Evolutionary conservation across 352 stramenopile genomes (phyloP), one percentile per base, ranked within the genome.

Genomic region (Globisporangium barbulae): DNA sequence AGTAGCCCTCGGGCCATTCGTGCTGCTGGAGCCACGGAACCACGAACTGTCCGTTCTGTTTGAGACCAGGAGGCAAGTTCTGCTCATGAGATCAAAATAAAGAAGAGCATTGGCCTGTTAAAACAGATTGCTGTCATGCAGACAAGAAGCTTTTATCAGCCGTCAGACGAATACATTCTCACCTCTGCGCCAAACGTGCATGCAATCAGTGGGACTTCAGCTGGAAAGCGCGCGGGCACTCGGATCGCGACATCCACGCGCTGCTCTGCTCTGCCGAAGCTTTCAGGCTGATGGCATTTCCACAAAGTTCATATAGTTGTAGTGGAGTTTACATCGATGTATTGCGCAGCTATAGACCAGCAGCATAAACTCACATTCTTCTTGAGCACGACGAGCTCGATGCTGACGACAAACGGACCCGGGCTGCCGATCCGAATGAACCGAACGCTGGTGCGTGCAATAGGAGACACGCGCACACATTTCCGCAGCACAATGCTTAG

Each of bases 1-100:
- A 81, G 71, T 91, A 91, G 8, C 50, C 66, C 21, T 69, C 48
- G 3, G 77, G 78, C 85, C 85, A 93, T 1, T 76, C 78, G 13
- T 71, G 42, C 15, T 69, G 61, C 13, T 70, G 62, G 4, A 93
- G 64, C 81, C 79, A 92, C 12, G 83, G 70, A 17, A 88, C 44
- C 21, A 68, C 35, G 17, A 91, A 68, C 9, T 78, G 69, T 2
- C 67, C 75, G 50, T 78, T 75, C 53, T 67, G 61, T 73, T 71
- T 41, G 44, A 85, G 61, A 22, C 48, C 49, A 44, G 47, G 30
- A 5, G 81, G 79, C 21, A 92, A 53, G 48, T 72, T 77, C 81
- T 92, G 53, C 63, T 39, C 17, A 56, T 10, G 22, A 35, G 19
- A 5, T 42, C 15, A 21, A 12, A 28, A 56, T 28, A 17, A 13